Evolutionary conservation across 78 protist species (phyloP).

Genomic region (Dictyostelium brefeldianum): DNA sequence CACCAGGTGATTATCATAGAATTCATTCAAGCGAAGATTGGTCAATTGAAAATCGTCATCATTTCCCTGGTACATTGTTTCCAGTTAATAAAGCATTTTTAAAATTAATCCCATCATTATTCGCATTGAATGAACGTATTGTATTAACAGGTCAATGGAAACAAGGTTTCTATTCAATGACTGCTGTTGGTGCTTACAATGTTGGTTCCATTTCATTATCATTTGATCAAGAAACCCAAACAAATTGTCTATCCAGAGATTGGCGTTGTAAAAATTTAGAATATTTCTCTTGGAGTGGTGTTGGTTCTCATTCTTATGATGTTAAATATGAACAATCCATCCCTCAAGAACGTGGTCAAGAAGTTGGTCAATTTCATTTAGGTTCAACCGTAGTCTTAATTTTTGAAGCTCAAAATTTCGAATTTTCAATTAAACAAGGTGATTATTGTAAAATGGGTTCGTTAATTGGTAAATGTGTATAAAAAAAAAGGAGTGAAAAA

Average conservation of each 20-base stretch:
- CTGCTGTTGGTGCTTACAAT: slow-evolving; percentile 92
- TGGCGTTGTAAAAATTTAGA: slow-evolving; percentile 61
- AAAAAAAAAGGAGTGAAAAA: not conserved
- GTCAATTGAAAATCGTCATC: slow-evolving; percentile 19
- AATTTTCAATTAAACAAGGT: slow-evolving; percentile 80
- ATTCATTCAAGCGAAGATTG: slow-evolving; percentile 89
- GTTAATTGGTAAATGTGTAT: slow-evolving; percentile 49
- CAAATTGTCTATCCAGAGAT: slow-evolving; percentile 67
- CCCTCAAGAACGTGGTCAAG: slow-evolving; percentile 77
- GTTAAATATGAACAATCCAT: slow-evolving; percentile 39
- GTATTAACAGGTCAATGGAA: slow-evolving; percentile 85
- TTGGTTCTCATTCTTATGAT: slow-evolving; percentile 74
- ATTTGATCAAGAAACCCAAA: slow-evolving; percentile 54
- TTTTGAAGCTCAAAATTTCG: slow-evolving; percentile 81
- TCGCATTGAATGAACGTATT: slow-evolving; percentile 91
- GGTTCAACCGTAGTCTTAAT: slow-evolving; percentile 89
- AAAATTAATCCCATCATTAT: slow-evolving; percentile 74
- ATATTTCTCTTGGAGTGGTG: slow-evolving; percentile 78
- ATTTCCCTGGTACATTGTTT: slow-evolving; percentile 72
- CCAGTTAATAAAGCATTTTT: slow-evolving; percentile 81
- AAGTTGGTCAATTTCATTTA: slow-evolving; percentile 87
- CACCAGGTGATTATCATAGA: slow-evolving; percentile 94
- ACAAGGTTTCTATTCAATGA: slow-evolving; percentile 82
- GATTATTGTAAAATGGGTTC: slow-evolving; percentile 83
- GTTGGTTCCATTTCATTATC: slow-evolving; percentile 89